phyloP scores from a whole-genome alignment of 495 filamentous ascomycete species.

The Staphylotrichum tortipilum region DNA sequence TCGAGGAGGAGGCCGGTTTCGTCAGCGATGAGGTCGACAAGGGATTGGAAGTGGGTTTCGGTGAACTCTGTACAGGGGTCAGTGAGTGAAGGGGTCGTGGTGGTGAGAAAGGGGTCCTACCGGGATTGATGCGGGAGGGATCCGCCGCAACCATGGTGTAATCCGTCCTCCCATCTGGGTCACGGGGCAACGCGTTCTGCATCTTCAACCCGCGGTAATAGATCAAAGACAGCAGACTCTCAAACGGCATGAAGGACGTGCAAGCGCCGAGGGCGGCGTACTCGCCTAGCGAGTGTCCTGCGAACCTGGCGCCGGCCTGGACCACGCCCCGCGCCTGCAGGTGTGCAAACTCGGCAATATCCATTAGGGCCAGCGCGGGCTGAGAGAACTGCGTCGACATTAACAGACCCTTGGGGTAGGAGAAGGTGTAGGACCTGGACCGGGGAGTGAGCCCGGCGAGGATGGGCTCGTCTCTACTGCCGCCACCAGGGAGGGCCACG shows the following conservation, averaged over 20 bases:
- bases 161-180: constrained; percentile 75
- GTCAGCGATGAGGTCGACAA: constrained; percentile 78
- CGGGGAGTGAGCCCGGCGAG: constrained; percentile 67
- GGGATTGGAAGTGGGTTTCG: constrained; percentile 77
- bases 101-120: neutral
- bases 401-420: constrained; percentile 78
- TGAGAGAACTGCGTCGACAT: constrained; percentile 94
- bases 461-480: constrained; percentile 25
- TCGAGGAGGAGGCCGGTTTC: constrained; percentile 83
- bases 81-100: neutral
- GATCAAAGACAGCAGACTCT: constrained; percentile 85
- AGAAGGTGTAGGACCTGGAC: constrained; percentile 80
- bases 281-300: constrained; percentile 89
- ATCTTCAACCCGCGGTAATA: constrained; percentile 94
- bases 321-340: constrained; percentile 87
- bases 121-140: constrained; percentile 58
- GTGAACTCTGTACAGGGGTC: constrained; percentile 70
- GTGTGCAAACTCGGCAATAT: constrained; percentile 90
- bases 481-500: neutral
- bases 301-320: constrained; percentile 81
- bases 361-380: constrained; percentile 86
- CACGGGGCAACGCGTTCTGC: constrained; percentile 92
- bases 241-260: constrained; percentile 90
- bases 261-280: constrained; percentile 86
- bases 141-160: constrained; percentile 96